Percentiles rank a stretch among this genome's conserved stretches.
These are phyloP conservation scores for Platanthera zijinensis DNA, from an alignment of 106 monocot genomes.

Conservation along the genomic window DNA sequence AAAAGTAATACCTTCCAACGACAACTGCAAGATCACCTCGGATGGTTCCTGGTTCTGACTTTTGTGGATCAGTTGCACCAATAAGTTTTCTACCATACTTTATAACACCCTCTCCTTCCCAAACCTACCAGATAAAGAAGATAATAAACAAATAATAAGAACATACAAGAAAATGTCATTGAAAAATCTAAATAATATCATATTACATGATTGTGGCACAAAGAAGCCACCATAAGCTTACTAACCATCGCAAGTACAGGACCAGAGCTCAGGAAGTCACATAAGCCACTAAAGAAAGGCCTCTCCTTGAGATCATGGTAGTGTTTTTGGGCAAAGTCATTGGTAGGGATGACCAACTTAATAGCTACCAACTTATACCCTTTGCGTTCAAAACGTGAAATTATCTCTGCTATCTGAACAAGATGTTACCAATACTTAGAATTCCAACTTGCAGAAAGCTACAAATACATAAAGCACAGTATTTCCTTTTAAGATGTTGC, in stretches of 20 bases:
- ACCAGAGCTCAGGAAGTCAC: conserved; percentile 93
- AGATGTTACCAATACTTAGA: not conserved
- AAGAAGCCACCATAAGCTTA: not conserved
- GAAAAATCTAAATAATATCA: not conserved
- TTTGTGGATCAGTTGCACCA: conserved; percentile 91
- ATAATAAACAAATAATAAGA: not conserved
- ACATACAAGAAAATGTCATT: not conserved
- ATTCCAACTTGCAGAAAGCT: not conserved
- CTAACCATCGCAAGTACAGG: conserved; percentile 93
- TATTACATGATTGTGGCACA: not conserved
- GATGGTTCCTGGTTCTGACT: conserved; percentile 84
- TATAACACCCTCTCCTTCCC: conserved; percentile 99
- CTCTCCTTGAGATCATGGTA: conserved; percentile 93
- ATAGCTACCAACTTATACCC: conserved; percentile 91
- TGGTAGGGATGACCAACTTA: conserved; percentile 74
- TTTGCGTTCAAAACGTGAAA: conserved; percentile 88
- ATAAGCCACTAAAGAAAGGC: conserved; percentile 88
- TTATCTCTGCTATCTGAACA: conserved; percentile 78
- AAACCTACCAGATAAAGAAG: conserved; percentile 43
- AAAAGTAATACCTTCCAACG: conserved; percentile 62
- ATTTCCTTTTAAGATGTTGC: not conserved
- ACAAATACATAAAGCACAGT: not conserved
- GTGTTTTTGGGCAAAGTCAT: conserved; percentile 90
- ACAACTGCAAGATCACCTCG: conserved; percentile 96
- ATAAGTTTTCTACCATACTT: conserved; percentile 94